Conservation (phyloP, 257 asterid genomes). For the Thymus mandschuricus region DNA sequence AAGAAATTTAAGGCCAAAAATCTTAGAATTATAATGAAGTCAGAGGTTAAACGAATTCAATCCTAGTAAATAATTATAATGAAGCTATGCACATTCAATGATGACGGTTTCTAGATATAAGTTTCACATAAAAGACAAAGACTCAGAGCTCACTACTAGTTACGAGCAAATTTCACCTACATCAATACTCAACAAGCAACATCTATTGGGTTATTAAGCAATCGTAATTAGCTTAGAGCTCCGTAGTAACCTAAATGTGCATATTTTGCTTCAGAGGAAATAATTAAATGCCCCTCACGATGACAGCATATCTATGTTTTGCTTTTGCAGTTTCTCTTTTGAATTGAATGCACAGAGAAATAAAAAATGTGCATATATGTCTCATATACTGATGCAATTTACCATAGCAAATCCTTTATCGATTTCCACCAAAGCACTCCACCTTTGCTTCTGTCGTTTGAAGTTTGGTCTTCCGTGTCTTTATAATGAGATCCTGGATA, state of each 20-base stretch:
- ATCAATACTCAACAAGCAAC: not conserved
- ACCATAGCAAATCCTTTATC: slow-evolving; percentile 68
- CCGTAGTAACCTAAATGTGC: not conserved
- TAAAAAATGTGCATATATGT: not conserved
- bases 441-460: slow-evolving; percentile 40
- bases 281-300: not conserved
- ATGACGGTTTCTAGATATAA: not conserved
- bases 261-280: not conserved
- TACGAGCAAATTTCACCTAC: slow-evolving; percentile 13
- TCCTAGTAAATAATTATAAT: not conserved
- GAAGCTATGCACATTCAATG: not conserved
- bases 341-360: no score
- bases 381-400: slow-evolving; percentile 28
- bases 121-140: not conserved
- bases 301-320: not conserved
- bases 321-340: not conserved
- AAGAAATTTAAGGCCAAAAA: slow-evolving; percentile 15
- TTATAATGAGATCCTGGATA: slow-evolving; percentile 37
- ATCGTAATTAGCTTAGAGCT: no score
- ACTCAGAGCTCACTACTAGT: slow-evolving; percentile 13
- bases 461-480: slow-evolving; percentile 35
- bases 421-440: slow-evolving; percentile 63
- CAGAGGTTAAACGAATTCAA: not conserved
- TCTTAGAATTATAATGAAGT: not conserved
- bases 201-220: no score